These are phyloP conservation scores for Nepenthes gracilis DNA, from an alignment of 148 eudicot genomes.

Conservation along the genomic window DNA sequence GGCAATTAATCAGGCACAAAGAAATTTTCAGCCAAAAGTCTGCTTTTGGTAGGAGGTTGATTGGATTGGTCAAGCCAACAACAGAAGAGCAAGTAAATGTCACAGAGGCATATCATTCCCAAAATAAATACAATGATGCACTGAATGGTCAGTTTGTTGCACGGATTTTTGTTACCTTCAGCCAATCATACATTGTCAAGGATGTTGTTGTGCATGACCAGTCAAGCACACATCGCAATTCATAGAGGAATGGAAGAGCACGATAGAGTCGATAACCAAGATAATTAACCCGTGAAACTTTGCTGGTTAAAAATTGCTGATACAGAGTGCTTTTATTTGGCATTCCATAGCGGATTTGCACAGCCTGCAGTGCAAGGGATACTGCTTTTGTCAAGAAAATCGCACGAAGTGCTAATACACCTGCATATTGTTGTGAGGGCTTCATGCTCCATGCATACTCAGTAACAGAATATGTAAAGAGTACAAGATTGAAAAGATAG, in stretches of 20 bases:
- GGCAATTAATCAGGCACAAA: too few relatives aligned
- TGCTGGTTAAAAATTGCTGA: conserved; percentile 90
- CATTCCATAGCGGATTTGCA: conserved; percentile 93
- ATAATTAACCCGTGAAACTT: conserved; percentile 69
- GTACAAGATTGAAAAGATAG: conserved; percentile 78
- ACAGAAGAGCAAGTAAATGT: neutral
- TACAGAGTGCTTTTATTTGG: conserved; percentile 95
- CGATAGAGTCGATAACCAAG: conserved; percentile 88
- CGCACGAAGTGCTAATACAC: conserved; percentile 78
- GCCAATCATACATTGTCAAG: conserved; percentile 99
- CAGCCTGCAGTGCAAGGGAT: conserved; percentile 92
- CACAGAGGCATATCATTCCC: neutral
- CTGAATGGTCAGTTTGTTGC: neutral
- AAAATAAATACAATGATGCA: neutral
- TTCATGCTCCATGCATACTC: conserved; percentile 91
- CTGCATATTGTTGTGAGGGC: conserved; percentile 54
- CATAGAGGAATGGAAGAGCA: conserved; percentile 95
- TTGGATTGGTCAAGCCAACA: too few relatives aligned
- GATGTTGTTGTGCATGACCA: conserved; percentile 99
- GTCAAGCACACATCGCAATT: conserved; percentile 94
- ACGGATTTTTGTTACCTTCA: conserved; percentile 56
- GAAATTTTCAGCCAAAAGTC: too few relatives aligned
- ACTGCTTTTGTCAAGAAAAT: conserved; percentile 82
- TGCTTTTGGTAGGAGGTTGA: too few relatives aligned
- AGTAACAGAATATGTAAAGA: conserved; percentile 80